A percentile compares a stretch with the other conserved stretches of the same genome.
Conservation (phyloP, 306 rosid genomes). For the Mimosa pudica region DNA sequence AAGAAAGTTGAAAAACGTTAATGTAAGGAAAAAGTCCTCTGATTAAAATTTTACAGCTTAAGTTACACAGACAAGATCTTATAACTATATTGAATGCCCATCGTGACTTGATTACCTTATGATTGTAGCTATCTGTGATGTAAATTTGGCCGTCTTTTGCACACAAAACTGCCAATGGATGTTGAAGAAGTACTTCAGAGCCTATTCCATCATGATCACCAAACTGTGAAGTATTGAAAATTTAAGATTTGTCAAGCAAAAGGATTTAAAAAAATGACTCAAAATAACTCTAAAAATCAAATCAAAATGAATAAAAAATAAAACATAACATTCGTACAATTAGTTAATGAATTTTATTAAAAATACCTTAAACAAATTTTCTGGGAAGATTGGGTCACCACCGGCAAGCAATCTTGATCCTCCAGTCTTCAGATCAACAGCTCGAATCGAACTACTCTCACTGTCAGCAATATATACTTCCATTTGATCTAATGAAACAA, state of each 20-base stretch:
- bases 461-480: slow-evolving; percentile 88
- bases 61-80: not conserved
- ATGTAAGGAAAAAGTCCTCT: slow-evolving; percentile 14
- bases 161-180: slow-evolving; percentile 46
- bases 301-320: slow-evolving; percentile 1
- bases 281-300: slow-evolving; percentile 3
- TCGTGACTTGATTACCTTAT: slow-evolving; percentile 64
- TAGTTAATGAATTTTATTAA: slow-evolving; percentile 31
- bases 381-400: slow-evolving; percentile 81
- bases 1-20: slow-evolving; percentile 22
- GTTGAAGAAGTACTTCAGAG: slow-evolving; percentile 90
- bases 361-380: slow-evolving; percentile 83
- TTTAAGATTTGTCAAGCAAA: slow-evolving; percentile 28
- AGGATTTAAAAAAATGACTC: slow-evolving; percentile 18
- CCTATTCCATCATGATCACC: slow-evolving; percentile 97
- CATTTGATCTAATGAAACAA: slow-evolving; percentile 50
- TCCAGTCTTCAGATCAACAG: slow-evolving; percentile 74
- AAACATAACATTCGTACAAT: slow-evolving; percentile 8
- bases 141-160: slow-evolving; percentile 21
- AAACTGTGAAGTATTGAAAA: slow-evolving; percentile 58
- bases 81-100: slow-evolving; percentile 14
- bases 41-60: not conserved
- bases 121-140: slow-evolving; percentile 90
- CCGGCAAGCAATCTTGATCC: slow-evolving; percentile 89
- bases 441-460: slow-evolving; percentile 97